Conservation (phyloP, 192 early-diverging fungal species). For the Gamsiella multidivaricata region DNA sequence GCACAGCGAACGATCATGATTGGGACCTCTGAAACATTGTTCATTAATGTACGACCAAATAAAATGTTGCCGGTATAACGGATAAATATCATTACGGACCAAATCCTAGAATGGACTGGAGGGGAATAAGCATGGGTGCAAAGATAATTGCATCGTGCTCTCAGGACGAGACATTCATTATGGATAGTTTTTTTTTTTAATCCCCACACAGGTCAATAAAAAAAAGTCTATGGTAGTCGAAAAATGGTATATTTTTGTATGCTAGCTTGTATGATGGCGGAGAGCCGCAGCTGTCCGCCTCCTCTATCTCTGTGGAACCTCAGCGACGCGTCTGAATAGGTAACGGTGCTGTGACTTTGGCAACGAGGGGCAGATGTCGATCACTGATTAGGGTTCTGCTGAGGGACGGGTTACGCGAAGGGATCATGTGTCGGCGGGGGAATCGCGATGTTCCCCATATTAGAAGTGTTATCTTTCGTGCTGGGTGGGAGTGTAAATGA, state of each 20-base stretch:
- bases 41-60: background rate
- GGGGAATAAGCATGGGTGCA: too few species aligned
- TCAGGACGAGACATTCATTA: too few species aligned
- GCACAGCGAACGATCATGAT: conserved; percentile 5
- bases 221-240: too few species aligned
- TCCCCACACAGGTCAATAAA: too few species aligned
- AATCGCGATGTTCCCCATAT: background rate
- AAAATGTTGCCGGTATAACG: too few species aligned
- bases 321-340: background rate
- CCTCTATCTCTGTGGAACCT: background rate
- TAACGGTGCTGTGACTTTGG: background rate
- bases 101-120: too few species aligned
- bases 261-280: too few species aligned
- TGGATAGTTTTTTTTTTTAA: too few species aligned
- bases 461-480: background rate
- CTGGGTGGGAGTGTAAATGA: background rate
- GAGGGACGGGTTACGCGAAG: conserved; percentile 3
- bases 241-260: too few species aligned
- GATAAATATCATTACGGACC: too few species aligned
- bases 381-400: background rate
- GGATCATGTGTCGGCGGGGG: conserved; percentile 7
- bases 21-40: conserved; percentile 22
- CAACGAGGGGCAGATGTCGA: background rate
- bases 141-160: too few species aligned
- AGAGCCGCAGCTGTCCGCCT: too few species aligned